phyloP scores from a whole-genome alignment of 805 yeast genomes.

The Candida patagonica region DNA sequence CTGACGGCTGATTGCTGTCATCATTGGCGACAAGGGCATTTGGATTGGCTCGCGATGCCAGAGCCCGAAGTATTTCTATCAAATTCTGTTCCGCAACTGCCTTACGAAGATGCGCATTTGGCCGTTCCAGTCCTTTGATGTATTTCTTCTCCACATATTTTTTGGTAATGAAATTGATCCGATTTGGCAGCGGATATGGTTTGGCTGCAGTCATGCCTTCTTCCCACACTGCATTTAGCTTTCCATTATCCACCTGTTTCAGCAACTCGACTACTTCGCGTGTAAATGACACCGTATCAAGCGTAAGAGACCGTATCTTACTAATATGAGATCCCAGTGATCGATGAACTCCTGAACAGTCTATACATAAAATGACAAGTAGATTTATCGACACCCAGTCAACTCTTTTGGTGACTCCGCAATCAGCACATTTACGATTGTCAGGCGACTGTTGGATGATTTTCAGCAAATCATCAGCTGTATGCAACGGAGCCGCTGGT shows the following conservation, averaged over 20 bases:
- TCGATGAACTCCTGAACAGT: slow-evolving; percentile 84
- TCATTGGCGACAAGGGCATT: slow-evolving; percentile 18
- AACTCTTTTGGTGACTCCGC: slow-evolving; percentile 52
- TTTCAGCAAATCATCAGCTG: slow-evolving; percentile 8
- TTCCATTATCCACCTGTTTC: slow-evolving; percentile 44
- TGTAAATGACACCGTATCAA: slow-evolving; percentile 52
- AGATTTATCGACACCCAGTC: slow-evolving; percentile 84
- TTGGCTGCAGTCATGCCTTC: slow-evolving; percentile 18
- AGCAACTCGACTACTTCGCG: slow-evolving; percentile 52
- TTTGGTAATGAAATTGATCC: slow-evolving; percentile 50
- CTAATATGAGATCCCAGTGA: slow-evolving; percentile 76
- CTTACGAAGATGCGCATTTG: slow-evolving; percentile 27
- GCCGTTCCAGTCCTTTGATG: slow-evolving; percentile 28
- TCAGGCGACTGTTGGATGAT: slow-evolving; percentile 31
- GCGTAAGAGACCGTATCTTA: slow-evolving; percentile 65
- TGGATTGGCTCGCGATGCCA: slow-evolving; percentile 33
- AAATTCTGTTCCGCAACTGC: slow-evolving; percentile 28
- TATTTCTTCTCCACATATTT: slow-evolving; percentile 56
- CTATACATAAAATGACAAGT: slow-evolving; percentile 64
- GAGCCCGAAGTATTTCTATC: slow-evolving; percentile 23
- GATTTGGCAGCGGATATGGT: slow-evolving; percentile 10
- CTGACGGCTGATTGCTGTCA: not conserved
- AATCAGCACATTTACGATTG: slow-evolving; percentile 69
- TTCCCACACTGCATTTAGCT: slow-evolving; percentile 57
- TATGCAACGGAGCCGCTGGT: not conserved